phyloP scores from a whole-genome alignment of 169 alveolate genomes.

The Eimeria praecox region DNA sequence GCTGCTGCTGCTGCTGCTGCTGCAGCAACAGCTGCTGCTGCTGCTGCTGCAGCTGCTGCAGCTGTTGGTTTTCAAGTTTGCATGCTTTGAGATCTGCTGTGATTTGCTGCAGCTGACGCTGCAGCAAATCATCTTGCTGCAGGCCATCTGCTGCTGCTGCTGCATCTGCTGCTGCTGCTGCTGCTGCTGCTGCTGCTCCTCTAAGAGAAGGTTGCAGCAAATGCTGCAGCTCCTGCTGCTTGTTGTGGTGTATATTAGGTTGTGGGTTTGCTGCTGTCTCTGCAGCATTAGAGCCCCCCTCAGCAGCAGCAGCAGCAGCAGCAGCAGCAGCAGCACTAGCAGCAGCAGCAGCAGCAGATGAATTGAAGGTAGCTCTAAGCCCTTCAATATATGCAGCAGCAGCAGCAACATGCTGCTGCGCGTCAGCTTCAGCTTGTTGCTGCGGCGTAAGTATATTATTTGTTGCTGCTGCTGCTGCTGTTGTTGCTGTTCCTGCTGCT shows the following conservation, averaged over 20 bases:
- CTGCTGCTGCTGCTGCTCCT: conserved; percentile 16
- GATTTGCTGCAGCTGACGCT: not conserved
- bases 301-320: conserved; percentile 30
- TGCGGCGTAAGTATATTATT: not conserved
- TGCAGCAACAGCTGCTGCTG: too few species aligned
- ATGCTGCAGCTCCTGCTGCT: not conserved
- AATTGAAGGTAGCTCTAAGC: not conserved
- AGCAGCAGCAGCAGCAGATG: conserved; percentile 48
- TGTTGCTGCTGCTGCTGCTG: not conserved
- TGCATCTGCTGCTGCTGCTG: not conserved
- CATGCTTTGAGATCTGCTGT: conserved; percentile 32
- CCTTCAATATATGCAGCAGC: not conserved
- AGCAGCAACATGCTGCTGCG: conserved; percentile 7
- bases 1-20: too few species aligned
- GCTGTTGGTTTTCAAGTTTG: conserved; percentile 9
- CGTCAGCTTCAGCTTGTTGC: not conserved
- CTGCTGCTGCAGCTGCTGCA: too few species aligned
- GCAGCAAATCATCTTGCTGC: conserved; percentile 20
- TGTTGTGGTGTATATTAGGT: conserved; percentile 11
- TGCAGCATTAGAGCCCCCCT: not conserved
- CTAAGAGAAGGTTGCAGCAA: conserved; percentile 27
- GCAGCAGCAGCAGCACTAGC: conserved; percentile 32
- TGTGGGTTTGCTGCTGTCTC: not conserved
- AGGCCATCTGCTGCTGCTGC: conserved; percentile 10
- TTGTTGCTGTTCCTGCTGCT: not conserved